Base-by-base conservation (phyloP, 129 eudicot genomes). In the Centaurea solstitialis region DNA sequence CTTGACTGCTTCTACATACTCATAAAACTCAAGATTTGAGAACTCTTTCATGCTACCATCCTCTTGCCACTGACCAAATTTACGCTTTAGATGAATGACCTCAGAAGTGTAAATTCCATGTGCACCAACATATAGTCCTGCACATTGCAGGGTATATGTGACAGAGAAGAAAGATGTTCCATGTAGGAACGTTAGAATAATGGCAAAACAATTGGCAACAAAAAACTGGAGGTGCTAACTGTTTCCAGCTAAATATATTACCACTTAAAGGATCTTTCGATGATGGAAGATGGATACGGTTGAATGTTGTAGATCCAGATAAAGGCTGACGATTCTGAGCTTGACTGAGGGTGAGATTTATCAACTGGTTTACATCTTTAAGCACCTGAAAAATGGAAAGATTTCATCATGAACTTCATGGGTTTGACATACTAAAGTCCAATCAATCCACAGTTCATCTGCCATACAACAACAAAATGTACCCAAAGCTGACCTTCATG, bases 1-100 rank as follows among this genome's bases (percentile, higher is more conserved):
- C 76, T 96, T 96, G 23, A 93, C 88, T 78, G 98, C 99, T 84
- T 96, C 99, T 77, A 96, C 97, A 76, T 96, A 96, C 87, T 96
- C 99, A 74, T 96, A 96, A 74, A 96, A 93, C 80, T 93, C 90
- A 23, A 91, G 86, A 75, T 88, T 79, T 77, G 89, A 83, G 68
- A 81, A 76, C 70, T 85, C 88, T 75, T 87, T 85, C 61, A 81
- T 43, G 77, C 38, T 78, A 57, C 81, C 91, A 76, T 93, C 97
- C 23, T 91, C 98, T 78, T 88, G 81, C 98, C 98, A 96, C 80
- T 91, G 98, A 47, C 99, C 99, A 88, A 89, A 91, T 86, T 86
- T 93, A 76, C 91, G 98, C 76, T 80, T 96, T 76, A 96, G 45
- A 22, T 96, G 97, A 72, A 96, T 93, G 73, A 96, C 93, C 82